Percentiles rank a stretch among this genome's conserved stretches.
Conservation (phyloP, 2,329 filamentous ascomycete genomes). For the Alternaria ventricosa region DNA sequence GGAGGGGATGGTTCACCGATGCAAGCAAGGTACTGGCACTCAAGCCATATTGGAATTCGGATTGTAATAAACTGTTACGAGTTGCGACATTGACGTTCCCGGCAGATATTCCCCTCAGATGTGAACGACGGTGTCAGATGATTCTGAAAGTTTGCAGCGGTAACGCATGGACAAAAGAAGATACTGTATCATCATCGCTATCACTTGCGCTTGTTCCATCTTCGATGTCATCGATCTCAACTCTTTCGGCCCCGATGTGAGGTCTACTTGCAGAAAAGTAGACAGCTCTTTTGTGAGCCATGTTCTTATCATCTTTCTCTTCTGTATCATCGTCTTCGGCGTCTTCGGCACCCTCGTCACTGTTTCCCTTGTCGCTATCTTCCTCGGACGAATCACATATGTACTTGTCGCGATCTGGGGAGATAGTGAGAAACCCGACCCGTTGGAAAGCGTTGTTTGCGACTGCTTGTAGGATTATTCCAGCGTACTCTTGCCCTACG, state of each 20-base stretch:
- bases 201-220: not conserved
- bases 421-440: not conserved
- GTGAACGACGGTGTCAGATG: not conserved
- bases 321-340: no score
- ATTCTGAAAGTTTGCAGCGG: not conserved
- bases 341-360: not conserved
- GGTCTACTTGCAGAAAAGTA: not conserved
- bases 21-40: not conserved
- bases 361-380: not conserved
- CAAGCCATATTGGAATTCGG: constrained; percentile 5
- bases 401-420: not conserved
- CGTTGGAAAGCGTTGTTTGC: not conserved
- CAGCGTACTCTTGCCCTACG: not conserved
- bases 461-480: not conserved
- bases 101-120: not conserved
- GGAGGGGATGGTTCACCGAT: constrained; percentile 3
- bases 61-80: not conserved
- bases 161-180: not conserved
- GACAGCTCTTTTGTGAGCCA: not conserved
- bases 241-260: not conserved
- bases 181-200: not conserved
- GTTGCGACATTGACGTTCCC: not conserved
- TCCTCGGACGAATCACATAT: not conserved
- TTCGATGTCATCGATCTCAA: not conserved
- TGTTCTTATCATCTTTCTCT: not conserved